Percentiles rank a stretch among this genome's conserved stretches.
Conservation (phyloP, 2,329 filamentous ascomycete species). For the Trichoderma aggressivum region DNA sequence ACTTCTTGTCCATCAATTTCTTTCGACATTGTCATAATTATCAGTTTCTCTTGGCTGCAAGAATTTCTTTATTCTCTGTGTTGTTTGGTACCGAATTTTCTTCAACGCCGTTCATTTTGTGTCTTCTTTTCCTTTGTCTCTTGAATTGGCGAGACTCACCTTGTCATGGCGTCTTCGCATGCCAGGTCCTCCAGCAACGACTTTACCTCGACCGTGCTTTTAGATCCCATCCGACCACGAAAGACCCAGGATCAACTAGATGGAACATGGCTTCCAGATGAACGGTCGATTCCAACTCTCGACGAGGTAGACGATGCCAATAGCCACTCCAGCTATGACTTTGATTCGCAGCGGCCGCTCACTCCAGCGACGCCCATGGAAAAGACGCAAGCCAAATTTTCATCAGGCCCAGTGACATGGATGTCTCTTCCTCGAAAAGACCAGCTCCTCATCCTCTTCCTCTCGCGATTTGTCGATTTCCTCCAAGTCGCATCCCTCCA, state of each 20-base stretch:
- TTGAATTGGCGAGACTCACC: not conserved
- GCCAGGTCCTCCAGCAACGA: slow-evolving; percentile 12
- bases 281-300: not conserved
- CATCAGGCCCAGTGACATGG: slow-evolving; percentile 56
- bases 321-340: not conserved
- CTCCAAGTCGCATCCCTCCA: slow-evolving; percentile 8
- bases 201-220: not conserved
- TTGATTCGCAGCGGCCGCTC: not conserved
- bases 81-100: not conserved
- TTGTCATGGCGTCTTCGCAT: slow-evolving; percentile 1
- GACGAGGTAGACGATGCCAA: not conserved
- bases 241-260: not conserved
- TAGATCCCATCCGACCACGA: not conserved
- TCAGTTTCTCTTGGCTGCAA: not conserved
- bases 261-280: not conserved
- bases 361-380: not conserved
- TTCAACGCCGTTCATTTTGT: not conserved
- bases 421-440: slow-evolving; percentile 65
- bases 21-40: not conserved
- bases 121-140: not conserved
- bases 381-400: not conserved
- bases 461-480: slow-evolving; percentile 36
- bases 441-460: slow-evolving; percentile 66
- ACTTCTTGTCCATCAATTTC: not conserved
- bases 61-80: not conserved